Base-by-base conservation (phyloP, 2,329 filamentous ascomycete genomes). In the Dothideomycetes sp. region DNA sequence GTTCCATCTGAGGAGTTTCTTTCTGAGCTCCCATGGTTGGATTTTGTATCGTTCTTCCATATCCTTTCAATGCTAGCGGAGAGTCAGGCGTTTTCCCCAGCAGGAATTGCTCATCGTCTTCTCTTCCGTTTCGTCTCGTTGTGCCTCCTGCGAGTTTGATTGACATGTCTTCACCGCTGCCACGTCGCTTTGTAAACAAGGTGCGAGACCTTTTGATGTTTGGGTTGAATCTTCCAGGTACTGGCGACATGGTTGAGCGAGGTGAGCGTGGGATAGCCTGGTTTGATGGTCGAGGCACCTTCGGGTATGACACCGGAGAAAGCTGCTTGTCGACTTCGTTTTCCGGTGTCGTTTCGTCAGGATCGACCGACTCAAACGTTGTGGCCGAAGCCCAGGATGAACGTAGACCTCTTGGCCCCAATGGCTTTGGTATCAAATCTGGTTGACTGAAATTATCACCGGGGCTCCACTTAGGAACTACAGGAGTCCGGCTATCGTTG, bases 241-340 rank as follows among this genome's bases (percentile, higher is more conserved):
- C 12, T 11, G 48, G 44, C 10, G 47, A 50, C 1, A 28, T 15
- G 10, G 40, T 39, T 3, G 41, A 41, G 12, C 37, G 42, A 15
- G 56, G 51, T 15, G 52, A 56, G 30, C 65, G 56, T 1, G 67
- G 63, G 2, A 69, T 61, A 3, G 62, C 51, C 46, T 70, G 67
- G 35, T 68, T 69, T 5, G 62, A 63, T 13, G 64, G 60, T 11
- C 67, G 55, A 3, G 67, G 67, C 2, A 71, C 55, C 48, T 70
- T 69, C 5, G 67, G 67, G 46, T 71, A 71, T 23, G 57, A 59
- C 1, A 68, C 63, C 4, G 65, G 63, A 8, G 62, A 64, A 5
- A 68, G 56, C 5, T 59, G 54, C 33, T 60, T 60, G 9, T 63
- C 60, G 12, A 62, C 60, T 41, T 68, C 64, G 19, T 67, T 64